A percentile compares a stretch with the other conserved stretches of the same genome.
Conservation (phyloP, 1,284 basidiomycete genomes). For the Moniliophthora roreri region DNA sequence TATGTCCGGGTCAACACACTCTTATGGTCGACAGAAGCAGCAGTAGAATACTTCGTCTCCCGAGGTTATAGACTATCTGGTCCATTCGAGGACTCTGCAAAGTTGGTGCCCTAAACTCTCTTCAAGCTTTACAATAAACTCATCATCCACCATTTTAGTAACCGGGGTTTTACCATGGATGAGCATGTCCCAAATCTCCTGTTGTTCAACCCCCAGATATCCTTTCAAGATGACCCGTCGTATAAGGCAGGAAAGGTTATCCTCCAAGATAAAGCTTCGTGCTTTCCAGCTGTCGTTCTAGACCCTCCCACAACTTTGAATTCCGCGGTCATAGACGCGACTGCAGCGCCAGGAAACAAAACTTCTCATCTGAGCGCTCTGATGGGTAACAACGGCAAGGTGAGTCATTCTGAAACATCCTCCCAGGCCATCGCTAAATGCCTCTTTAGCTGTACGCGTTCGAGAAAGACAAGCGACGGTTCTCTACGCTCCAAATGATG, state of each 20-base stretch:
- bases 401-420: slow-evolving; percentile 28
- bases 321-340: slow-evolving; percentile 85
- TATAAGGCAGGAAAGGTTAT: slow-evolving; percentile 84
- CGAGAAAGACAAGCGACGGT: slow-evolving; percentile 80
- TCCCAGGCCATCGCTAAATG: slow-evolving; percentile 5
- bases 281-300: slow-evolving; percentile 89
- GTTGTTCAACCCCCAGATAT: slow-evolving; percentile 66
- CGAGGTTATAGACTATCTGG: slow-evolving; percentile 53
- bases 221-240: slow-evolving; percentile 59
- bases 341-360: slow-evolving; percentile 98
- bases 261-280: slow-evolving; percentile 96
- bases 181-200: slow-evolving; percentile 81
- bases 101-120: slow-evolving; percentile 32
- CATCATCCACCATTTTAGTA: slow-evolving; percentile 24
- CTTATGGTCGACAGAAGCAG: slow-evolving; percentile 63
- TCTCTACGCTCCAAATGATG: slow-evolving; percentile 83
- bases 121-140: slow-evolving; percentile 9
- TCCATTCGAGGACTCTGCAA: slow-evolving; percentile 42
- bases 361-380: slow-evolving; percentile 91
- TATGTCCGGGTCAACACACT: slow-evolving; percentile 86
- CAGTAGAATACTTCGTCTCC: slow-evolving; percentile 50
- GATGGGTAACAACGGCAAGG: slow-evolving; percentile 80
- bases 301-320: slow-evolving; percentile 53
- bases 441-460: slow-evolving; percentile 74
- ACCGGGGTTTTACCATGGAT: slow-evolving; percentile 69